Evolutionary conservation across 2,329 filamentous ascomycete genomes (phyloP).

Genomic region (Teratosphaeria nubilosa): DNA sequence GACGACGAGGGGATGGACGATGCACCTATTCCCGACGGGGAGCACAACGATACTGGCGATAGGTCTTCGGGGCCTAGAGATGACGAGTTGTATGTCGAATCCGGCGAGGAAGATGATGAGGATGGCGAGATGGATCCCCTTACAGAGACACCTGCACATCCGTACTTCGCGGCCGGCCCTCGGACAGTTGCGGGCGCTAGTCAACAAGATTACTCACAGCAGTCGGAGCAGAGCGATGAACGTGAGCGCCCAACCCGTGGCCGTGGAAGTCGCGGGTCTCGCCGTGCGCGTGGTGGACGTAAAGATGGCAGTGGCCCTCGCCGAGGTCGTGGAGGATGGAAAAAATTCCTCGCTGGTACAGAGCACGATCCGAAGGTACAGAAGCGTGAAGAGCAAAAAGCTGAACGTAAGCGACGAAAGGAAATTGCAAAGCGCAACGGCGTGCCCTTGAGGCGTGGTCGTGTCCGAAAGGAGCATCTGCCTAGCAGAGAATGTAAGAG

Average conservation of each 20-base stretch:
- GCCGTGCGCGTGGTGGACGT: neutral
- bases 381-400: conserved; percentile 1
- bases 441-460: conserved; percentile 4
- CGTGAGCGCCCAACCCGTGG: conserved; percentile 4
- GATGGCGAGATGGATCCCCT: neutral
- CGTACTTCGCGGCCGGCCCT: neutral
- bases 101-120: neutral
- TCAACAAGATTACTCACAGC: neutral
- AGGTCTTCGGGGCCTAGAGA: neutral
- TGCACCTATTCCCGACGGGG: neutral
- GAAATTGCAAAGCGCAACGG: conserved; percentile 8
- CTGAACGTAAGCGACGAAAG: neutral
- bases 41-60: neutral
- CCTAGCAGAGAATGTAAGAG: conserved; percentile 62
- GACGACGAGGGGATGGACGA: neutral
- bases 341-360: conserved; percentile 20
- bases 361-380: conserved; percentile 12
- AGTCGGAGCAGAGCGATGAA: neutral
- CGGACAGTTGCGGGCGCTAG: neutral
- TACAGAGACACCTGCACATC: neutral
- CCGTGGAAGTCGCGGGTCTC: conserved; percentile 5
- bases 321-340: conserved; percentile 11
- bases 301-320: neutral
- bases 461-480: conserved; percentile 48
- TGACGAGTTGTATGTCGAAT: neutral